A percentile compares a stretch with the other conserved stretches of the same genome.
phyloP scores from a whole-genome alignment of 306 rosid genomes.

The Echinosophora koreensis region DNA sequence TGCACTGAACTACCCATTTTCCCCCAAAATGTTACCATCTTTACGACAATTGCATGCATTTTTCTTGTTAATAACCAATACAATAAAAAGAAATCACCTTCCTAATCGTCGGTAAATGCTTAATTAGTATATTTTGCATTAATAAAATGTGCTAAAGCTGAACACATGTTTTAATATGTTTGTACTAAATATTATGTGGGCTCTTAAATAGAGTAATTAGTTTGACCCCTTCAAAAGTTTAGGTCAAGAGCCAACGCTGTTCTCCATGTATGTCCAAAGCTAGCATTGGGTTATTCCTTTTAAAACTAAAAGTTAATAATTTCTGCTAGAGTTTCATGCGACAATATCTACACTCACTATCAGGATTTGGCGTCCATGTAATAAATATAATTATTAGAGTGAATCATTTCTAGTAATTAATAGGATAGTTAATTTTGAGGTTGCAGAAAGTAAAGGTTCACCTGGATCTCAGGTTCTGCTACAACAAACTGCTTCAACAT shows the following conservation, averaged over 20 bases:
- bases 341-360: slow-evolving; percentile 27
- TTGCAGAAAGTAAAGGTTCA: slow-evolving; percentile 43
- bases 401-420: slow-evolving; percentile 39
- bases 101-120: too few species aligned
- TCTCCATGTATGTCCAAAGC: background rate
- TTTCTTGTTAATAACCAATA: background rate
- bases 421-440: slow-evolving; percentile 20
- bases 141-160: background rate
- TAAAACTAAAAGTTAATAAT: background rate
- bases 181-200: background rate
- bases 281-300: background rate
- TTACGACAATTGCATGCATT: background rate
- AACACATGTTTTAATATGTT: background rate
- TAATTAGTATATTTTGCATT: background rate
- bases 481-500: slow-evolving; percentile 97
- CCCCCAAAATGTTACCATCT: background rate
- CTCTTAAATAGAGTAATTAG: background rate
- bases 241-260: background rate
- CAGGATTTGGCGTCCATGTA: slow-evolving; percentile 40
- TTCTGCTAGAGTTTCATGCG: slow-evolving; percentile 9
- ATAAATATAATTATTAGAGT: background rate
- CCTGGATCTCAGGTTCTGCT: slow-evolving; percentile 99
- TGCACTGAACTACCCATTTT: background rate
- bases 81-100: too few species aligned
- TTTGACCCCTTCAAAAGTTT: background rate